Evolutionary conservation across 2,329 filamentous ascomycete genomes (phyloP).

Genomic region (Ceratocystis ficicola): DNA sequence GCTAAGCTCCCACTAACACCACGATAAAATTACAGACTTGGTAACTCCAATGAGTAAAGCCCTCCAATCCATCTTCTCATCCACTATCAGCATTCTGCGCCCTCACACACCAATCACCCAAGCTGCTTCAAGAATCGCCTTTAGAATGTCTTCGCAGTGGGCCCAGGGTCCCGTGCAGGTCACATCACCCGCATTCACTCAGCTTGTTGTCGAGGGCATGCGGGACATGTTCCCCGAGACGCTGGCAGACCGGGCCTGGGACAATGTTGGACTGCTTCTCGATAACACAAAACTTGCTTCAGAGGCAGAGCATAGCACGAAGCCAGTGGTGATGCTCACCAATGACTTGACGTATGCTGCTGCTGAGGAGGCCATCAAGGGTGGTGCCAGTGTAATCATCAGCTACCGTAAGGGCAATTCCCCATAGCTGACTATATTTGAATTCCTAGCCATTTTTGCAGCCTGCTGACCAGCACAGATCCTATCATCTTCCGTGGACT

Average conservation of each 20-base stretch:
- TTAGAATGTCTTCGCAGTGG: constrained; percentile 15
- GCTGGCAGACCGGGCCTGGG: constrained; percentile 80
- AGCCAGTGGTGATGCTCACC: constrained; percentile 45
- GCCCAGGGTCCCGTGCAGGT: constrained; percentile 12
- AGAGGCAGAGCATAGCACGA: constrained; percentile 27
- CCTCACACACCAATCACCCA: background rate
- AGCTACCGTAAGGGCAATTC: constrained; percentile 57
- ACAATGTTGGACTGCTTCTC: constrained; percentile 82
- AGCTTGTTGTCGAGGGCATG: constrained; percentile 65
- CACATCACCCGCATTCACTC: constrained; percentile 32
- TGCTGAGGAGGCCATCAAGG: constrained; percentile 73
- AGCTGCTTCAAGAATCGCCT: background rate
- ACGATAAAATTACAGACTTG: background rate
- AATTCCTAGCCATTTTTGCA: background rate
- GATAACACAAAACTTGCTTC: constrained; percentile 31
- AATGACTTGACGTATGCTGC: constrained; percentile 86
- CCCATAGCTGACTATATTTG: background rate
- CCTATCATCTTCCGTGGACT: constrained; percentile 92
- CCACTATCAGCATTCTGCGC: background rate
- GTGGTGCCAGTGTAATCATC: constrained; percentile 66
- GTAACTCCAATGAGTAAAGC: constrained; percentile 4
- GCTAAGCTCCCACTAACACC: constrained; percentile 4
- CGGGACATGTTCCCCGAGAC: constrained; percentile 76
- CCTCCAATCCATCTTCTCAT: background rate
- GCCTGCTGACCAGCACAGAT: constrained; percentile 40